Percentiles rank a stretch among this genome's conserved stretches.
Evolutionary conservation across 2,329 filamentous ascomycete species (phyloP).

Genomic region (Septoria petroselini): DNA sequence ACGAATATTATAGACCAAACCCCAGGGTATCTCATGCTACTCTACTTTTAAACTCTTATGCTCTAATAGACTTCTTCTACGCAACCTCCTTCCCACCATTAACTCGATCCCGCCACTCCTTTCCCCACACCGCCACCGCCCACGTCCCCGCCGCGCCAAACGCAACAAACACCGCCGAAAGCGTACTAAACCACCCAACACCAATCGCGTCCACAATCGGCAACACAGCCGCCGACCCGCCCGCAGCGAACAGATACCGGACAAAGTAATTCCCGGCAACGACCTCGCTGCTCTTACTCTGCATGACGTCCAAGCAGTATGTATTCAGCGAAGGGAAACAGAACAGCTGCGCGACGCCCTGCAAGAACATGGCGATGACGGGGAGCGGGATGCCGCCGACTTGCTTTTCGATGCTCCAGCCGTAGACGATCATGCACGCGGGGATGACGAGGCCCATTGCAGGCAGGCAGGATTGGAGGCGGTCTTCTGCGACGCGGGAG

Average conservation of each 20-base stretch:
- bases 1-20: too few relatives aligned
- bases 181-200: conserved; percentile 77
- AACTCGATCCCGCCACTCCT: conserved; percentile 28
- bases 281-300: conserved; percentile 66
- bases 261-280: conserved; percentile 73
- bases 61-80: conserved; percentile 2
- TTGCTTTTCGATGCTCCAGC: conserved; percentile 59
- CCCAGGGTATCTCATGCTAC: conserved; percentile 1
- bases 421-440: conserved; percentile 64
- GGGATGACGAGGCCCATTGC: conserved; percentile 60
- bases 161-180: conserved; percentile 59
- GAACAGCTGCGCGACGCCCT: conserved; percentile 71
- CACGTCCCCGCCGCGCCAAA: conserved; percentile 45
- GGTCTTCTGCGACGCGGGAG: conserved; percentile 64
- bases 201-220: conserved; percentile 72
- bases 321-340: conserved; percentile 74
- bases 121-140: conserved; percentile 39
- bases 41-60: neutral
- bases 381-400: conserved; percentile 59
- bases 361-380: conserved; percentile 69
- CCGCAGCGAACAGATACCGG: conserved; percentile 70
- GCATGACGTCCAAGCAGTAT: conserved; percentile 81
- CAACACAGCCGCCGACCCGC: conserved; percentile 67
- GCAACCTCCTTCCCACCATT: conserved; percentile 19
- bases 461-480: conserved; percentile 57